Percentiles rank a stretch among this genome's conserved stretches.
phyloP scores from a whole-genome alignment of 148 eudicot species.

The Pharnaceum exiguum region DNA sequence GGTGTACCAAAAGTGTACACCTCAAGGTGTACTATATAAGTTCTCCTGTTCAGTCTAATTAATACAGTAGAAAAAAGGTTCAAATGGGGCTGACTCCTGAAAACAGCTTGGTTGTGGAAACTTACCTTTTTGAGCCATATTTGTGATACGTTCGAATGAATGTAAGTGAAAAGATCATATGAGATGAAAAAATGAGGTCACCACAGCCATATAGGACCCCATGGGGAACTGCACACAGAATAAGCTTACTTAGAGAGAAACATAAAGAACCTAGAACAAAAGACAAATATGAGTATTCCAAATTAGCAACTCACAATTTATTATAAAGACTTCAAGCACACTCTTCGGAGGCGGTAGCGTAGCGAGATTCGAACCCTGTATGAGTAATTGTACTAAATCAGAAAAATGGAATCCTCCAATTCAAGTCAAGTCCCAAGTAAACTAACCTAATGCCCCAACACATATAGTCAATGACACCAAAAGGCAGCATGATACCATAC shows the following conservation, averaged over 20 bases:
- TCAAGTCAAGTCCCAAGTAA: neutral
- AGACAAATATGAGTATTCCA: neutral
- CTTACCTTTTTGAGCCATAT: conserved; percentile 85
- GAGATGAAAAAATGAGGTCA: conserved; percentile 94
- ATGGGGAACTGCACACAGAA: conserved; percentile 60
- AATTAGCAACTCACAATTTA: conserved; percentile 46
- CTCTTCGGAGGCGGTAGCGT: conserved; percentile 66
- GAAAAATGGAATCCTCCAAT: neutral
- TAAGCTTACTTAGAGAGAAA: conserved; percentile 16
- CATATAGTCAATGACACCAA: no score
- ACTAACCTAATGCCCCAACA: neutral
- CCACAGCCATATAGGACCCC: conserved; percentile 96
- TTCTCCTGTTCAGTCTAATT: no score
- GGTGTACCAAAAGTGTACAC: no score
- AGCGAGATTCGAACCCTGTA: conserved; percentile 85
- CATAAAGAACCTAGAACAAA: neutral
- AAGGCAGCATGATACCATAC: no score
- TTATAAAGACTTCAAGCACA: conserved; percentile 46
- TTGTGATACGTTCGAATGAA: conserved; percentile 90
- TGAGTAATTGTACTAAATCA: neutral
- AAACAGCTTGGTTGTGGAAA: neutral
- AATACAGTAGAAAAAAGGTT: no score
- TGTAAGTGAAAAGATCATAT: conserved; percentile 90
- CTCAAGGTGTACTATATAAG: no score
- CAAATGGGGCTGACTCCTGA: no score